Evolutionary conservation across 2,329 filamentous ascomycete species (phyloP), one percentile per base, ranked within the genome.

Genomic region (Penicillium hordei): DNA sequence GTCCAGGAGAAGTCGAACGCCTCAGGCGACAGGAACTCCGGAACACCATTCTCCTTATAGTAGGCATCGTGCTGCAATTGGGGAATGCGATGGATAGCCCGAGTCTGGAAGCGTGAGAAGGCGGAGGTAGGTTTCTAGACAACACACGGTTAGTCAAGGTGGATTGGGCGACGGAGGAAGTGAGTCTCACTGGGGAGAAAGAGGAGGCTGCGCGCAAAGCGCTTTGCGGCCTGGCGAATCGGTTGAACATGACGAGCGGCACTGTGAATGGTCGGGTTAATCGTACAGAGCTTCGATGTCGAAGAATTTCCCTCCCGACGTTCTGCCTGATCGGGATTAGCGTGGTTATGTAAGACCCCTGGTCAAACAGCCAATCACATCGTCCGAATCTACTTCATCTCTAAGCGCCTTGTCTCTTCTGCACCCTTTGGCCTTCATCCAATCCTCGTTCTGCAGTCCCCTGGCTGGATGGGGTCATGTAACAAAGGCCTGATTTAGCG

Each of bases 1-100:
- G 83, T 88, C 87, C 91, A 99, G 49, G 92, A 87, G 54, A 90
- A 83, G 55, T 88, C 78, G 76, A 90, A 95, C 54, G 85, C 90
- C 50, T 83, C 79, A 2, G 82, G 74, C 31, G 87, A 87, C 71
- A 96, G 81, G 60, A 97, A 81, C 15, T 86, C 85, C n/a, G 86
- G 83, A 6, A 96, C 81, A 58, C 86, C 86, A 62, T 83, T 68
- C 53, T 77, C 58, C 55, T 70, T 68, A 65, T 83, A 82, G 40
- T 70, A 61, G 13, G 69, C 62, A 55, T 81, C 75, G 68, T 82
- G 76, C 40, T 70, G 72, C 63, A 85, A 79, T 60, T 75, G 68
- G 25, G 83, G 82, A 6, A 83, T 75, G 45, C 67, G 66, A 68
- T 85, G 80, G 44, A 74, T 52, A 59, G 63, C 65, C 65, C 75